Conservation (phyloP, 306 rosid genomes). For the Quercus suber region DNA sequence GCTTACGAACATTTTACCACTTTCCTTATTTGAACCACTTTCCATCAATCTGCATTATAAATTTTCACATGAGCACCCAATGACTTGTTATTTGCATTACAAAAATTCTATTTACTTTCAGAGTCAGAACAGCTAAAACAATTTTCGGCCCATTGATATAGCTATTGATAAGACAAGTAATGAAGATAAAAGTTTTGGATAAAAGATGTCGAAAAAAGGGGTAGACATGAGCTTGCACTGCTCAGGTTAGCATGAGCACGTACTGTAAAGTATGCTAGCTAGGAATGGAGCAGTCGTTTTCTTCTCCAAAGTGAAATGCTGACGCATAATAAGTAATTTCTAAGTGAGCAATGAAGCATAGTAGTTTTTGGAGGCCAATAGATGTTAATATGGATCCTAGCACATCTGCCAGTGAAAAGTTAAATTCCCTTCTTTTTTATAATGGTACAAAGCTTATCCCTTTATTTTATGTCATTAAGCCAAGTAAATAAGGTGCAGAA, state of each 20-base stretch:
- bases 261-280: no score
- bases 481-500: neutral
- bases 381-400: no score
- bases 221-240: no score
- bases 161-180: conserved; percentile 11
- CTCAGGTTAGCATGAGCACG: no score
- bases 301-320: no score
- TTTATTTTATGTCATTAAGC: neutral
- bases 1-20: no score
- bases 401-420: no score
- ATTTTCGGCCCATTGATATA: neutral
- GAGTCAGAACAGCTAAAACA: neutral
- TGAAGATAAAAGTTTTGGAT: neutral
- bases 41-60: neutral
- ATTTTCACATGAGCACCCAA: neutral
- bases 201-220: no score
- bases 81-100: neutral
- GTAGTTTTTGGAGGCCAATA: no score
- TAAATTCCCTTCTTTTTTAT: neutral
- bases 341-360: no score
- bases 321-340: no score
- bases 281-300: no score
- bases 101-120: neutral
- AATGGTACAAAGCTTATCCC: neutral
- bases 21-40: conserved; percentile 1